A percentile compares a stretch with the other conserved stretches of the same genome.
Conservation (phyloP, 371 early-diverging fungal species). For the Paraphysoderma sedebokerense region DNA sequence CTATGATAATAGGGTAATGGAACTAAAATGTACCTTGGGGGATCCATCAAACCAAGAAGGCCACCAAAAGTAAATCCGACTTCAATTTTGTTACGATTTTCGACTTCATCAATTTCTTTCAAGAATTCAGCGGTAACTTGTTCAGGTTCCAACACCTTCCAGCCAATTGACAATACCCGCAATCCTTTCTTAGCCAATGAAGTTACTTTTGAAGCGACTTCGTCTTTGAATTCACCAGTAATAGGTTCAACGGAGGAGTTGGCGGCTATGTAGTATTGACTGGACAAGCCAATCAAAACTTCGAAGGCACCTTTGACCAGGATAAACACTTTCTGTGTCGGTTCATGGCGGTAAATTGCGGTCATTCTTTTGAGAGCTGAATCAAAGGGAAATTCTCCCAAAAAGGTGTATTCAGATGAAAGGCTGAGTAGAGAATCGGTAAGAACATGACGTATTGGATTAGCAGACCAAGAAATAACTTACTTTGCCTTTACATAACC, state of each 20-base stretch:
- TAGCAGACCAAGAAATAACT: too few relatives aligned
- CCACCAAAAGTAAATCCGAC: constrained; percentile 23
- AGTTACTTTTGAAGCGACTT: constrained; percentile 45
- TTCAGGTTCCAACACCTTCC: too few relatives aligned
- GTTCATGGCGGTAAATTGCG: constrained; percentile 28
- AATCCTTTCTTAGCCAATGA: constrained; percentile 69
- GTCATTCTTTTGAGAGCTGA: constrained; percentile 84
- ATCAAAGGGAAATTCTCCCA: constrained; percentile 52
- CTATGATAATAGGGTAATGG: too few relatives aligned
- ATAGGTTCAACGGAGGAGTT: too few relatives aligned
- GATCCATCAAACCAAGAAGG: constrained; percentile 52
- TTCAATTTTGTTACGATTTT: too few relatives aligned
- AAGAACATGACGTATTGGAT: too few relatives aligned
- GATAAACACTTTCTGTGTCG: constrained; percentile 20
- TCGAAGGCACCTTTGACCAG: constrained; percentile 86
- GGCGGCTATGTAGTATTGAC: too few relatives aligned
- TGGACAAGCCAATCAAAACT: constrained; percentile 50
- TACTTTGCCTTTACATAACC: not conserved
- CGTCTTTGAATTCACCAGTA: constrained; percentile 36
- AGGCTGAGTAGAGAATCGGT: too few relatives aligned
- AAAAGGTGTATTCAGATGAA: not conserved
- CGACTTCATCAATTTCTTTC: too few relatives aligned
- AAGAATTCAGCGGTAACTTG: too few relatives aligned
- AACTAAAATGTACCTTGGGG: too few relatives aligned
- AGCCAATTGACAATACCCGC: too few relatives aligned